phyloP scores from a whole-genome alignment of 2,329 filamentous ascomycete species.

The Teratosphaeria pseudoeucalypti region DNA sequence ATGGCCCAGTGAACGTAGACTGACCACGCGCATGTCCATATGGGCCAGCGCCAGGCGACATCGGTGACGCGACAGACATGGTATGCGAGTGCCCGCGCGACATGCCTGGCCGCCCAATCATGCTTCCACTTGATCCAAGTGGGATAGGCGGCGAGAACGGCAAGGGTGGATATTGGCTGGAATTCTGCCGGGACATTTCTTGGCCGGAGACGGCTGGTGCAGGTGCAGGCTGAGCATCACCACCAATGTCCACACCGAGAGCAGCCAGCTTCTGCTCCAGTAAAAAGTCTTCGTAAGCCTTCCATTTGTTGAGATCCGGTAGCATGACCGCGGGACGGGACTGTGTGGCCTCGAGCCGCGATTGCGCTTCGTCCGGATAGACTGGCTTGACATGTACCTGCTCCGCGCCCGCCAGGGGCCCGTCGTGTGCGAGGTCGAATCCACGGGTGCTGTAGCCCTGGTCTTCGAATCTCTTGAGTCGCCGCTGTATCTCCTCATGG shows the following conservation, averaged over 20 bases:
- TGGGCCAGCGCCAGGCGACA: constrained; percentile 50
- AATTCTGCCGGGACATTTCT: constrained; percentile 60
- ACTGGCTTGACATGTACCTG: constrained; percentile 52
- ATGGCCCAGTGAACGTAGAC: constrained; percentile 59
- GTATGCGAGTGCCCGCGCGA: constrained; percentile 34
- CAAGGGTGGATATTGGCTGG: constrained; percentile 63
- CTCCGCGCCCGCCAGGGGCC: constrained; percentile 6
- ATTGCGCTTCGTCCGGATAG: constrained; percentile 50
- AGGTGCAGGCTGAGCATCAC: constrained; percentile 51
- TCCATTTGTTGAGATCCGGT: constrained; percentile 63
- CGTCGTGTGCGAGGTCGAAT: constrained; percentile 49
- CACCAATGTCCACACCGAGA: constrained; percentile 72
- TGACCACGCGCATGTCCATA: constrained; percentile 57
- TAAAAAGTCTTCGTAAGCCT: constrained; percentile 69
- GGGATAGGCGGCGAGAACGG: constrained; percentile 78
- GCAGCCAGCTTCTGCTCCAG: constrained; percentile 88
- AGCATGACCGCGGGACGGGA: constrained; percentile 54
- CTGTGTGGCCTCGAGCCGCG: constrained; percentile 7
- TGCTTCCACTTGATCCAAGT: constrained; percentile 66
- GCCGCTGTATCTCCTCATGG: constrained; percentile 46
- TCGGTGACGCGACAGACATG: constrained; percentile 61
- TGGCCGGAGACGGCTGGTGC: constrained; percentile 38
- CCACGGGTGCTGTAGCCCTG: constrained; percentile 59
- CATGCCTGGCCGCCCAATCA: constrained; percentile 26
- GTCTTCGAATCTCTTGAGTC: constrained; percentile 57